These are phyloP conservation scores for Ochetophila trinervis DNA, from an alignment of 306 rosid genomes.

Conservation along the genomic window DNA sequence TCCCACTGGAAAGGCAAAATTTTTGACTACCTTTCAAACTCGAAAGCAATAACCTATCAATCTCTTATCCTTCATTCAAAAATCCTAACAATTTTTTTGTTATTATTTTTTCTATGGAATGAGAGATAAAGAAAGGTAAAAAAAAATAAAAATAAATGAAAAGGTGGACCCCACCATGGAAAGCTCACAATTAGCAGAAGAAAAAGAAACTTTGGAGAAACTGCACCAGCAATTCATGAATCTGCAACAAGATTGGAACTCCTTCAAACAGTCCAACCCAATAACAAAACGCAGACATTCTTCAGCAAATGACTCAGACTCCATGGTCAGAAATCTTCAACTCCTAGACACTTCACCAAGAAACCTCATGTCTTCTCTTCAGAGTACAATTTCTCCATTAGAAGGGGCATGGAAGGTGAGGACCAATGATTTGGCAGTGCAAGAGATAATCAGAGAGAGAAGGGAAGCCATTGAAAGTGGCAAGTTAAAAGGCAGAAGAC, in stretches of 20 bases:
- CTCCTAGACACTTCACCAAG: conserved; percentile 36
- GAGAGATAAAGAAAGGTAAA: background rate
- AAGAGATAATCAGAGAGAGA: conserved; percentile 42
- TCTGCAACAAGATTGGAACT: conserved; percentile 48
- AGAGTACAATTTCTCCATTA: conserved; percentile 20
- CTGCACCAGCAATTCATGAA: conserved; percentile 29
- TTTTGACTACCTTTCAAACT: conserved; percentile 13
- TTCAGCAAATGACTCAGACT: background rate
- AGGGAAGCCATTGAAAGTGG: conserved; percentile 42
- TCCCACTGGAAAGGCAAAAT: conserved; percentile 26
- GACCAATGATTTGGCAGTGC: conserved; percentile 19
- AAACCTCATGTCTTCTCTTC: conserved; percentile 47
- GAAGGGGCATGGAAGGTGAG: conserved; percentile 24
- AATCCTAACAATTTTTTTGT: background rate
- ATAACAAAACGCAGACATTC: conserved; percentile 7
- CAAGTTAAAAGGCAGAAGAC: conserved; percentile 45
- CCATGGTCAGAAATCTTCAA: conserved; percentile 20
- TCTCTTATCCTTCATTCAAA: background rate
- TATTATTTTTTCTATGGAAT: no score
- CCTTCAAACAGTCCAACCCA: conserved; percentile 36
- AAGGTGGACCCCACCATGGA: conserved; percentile 37
- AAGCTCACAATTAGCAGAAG: conserved; percentile 19
- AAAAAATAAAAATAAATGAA: no score
- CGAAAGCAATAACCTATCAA: conserved; percentile 8
- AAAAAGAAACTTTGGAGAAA: conserved; percentile 6